Percentiles rank a stretch among this genome's conserved stretches.
These are phyloP conservation scores for Medicago arabica DNA, from an alignment of 306 rosid genomes.

Conservation along the genomic window DNA sequence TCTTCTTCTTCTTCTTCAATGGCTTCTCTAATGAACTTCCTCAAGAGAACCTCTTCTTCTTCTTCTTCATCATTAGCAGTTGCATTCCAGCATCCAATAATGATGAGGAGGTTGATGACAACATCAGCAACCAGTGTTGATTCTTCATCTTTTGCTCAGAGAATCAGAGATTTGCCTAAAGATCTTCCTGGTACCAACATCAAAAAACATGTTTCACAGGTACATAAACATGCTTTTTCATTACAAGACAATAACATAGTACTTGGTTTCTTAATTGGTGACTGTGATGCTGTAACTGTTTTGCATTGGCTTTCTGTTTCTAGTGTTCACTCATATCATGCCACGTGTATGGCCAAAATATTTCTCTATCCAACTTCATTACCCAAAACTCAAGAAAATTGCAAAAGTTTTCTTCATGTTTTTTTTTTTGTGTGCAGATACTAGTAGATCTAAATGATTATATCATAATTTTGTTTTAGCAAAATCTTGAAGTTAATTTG, in stretches of 20 bases:
- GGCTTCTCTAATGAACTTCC: conserved; percentile 60
- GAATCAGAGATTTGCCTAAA: conserved; percentile 84
- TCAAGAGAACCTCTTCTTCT: conserved; percentile 50
- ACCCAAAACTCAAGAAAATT: background rate
- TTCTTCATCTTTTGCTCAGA: conserved; percentile 66
- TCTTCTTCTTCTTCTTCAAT: conserved; percentile 35
- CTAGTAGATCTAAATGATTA: background rate
- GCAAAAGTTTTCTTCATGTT: no score
- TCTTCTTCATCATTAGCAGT: background rate
- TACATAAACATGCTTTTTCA: conserved; percentile 28
- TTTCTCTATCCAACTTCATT: background rate
- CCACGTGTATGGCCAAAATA: conserved; percentile 9
- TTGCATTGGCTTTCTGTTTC: background rate
- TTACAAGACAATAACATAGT: background rate
- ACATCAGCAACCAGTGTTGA: conserved; percentile 46
- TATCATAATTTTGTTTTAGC: background rate
- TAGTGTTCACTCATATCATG: conserved; percentile 23
- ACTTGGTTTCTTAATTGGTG: background rate
- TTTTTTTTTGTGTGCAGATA: background rate
- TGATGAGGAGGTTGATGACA: conserved; percentile 48
- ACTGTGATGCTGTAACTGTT: background rate
- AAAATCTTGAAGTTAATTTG: background rate
- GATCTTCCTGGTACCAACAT: conserved; percentile 80
- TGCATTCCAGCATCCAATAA: conserved; percentile 21
- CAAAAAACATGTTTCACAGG: conserved; percentile 74